Evolutionary conservation across 768 basidiomycete genomes (phyloP).

Genomic region (Sutorius australiensis): DNA sequence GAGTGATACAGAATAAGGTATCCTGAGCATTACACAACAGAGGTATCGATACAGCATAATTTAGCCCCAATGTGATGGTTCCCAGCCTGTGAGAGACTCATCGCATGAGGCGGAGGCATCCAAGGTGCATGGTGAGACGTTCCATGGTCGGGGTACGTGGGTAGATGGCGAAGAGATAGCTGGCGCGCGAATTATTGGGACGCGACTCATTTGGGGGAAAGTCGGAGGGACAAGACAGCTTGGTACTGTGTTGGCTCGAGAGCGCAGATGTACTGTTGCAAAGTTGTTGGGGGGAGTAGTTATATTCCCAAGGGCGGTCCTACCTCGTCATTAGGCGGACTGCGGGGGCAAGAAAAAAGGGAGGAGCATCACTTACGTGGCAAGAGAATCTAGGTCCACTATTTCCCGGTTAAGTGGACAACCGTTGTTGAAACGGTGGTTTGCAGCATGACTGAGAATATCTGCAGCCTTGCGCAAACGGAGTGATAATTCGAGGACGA

Average conservation of each 20-base stretch:
- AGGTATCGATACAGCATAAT: neutral
- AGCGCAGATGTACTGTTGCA: slow-evolving; percentile 8
- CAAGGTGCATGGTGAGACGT: slow-evolving; percentile 12
- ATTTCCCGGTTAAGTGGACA: slow-evolving; percentile 45
- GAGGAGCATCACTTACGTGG: slow-evolving; percentile 40
- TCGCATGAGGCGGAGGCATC: slow-evolving; percentile 41
- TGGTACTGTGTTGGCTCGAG: slow-evolving; percentile 13
- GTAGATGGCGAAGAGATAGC: slow-evolving; percentile 17
- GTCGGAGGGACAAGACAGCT: neutral
- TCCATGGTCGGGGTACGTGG: slow-evolving; percentile 19
- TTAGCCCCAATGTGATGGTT: slow-evolving; percentile 41
- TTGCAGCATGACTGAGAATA: slow-evolving; percentile 45
- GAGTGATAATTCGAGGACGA: slow-evolving; percentile 63
- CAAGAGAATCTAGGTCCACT: slow-evolving; percentile 47
- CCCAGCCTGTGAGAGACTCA: slow-evolving; percentile 63
- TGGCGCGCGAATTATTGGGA: slow-evolving; percentile 21
- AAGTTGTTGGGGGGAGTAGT: slow-evolving; percentile 26
- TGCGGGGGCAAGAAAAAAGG: neutral
- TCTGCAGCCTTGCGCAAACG: slow-evolving; percentile 59
- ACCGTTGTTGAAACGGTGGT: slow-evolving; percentile 30
- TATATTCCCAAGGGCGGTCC: slow-evolving; percentile 41
- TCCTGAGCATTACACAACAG: neutral
- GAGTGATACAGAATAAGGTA: neutral
- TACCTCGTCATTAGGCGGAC: slow-evolving; percentile 21
- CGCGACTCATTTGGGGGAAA: slow-evolving; percentile 10